A percentile compares a stretch with the other conserved stretches of the same genome.
phyloP scores from a whole-genome alignment of 805 yeast species.

The Naumovozyma baii region DNA sequence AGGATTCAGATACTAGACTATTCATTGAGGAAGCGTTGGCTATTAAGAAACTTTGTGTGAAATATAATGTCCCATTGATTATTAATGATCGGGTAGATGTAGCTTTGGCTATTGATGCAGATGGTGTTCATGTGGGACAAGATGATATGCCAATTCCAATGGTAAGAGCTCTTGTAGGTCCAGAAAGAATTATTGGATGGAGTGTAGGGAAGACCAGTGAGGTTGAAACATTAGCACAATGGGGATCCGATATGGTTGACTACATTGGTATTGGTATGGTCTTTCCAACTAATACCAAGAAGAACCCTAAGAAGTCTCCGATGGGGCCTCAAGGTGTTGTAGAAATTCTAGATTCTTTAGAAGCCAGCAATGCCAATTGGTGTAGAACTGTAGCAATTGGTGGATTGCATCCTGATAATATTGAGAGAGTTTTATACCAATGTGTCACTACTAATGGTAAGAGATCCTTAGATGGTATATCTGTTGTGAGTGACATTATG shows the following conservation, averaged over 20 bases:
- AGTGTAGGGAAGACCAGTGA: conserved; percentile 57
- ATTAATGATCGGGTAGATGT: conserved; percentile 85
- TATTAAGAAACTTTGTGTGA: conserved; percentile 53
- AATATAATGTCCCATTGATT: conserved; percentile 59
- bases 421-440: conserved; percentile 46
- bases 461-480: conserved; percentile 62
- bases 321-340: conserved; percentile 66
- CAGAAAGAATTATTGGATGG: conserved; percentile 69
- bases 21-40: conserved; percentile 53
- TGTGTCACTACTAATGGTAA: conserved; percentile 36
- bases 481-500: conserved; percentile 82
- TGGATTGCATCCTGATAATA: conserved; percentile 59
- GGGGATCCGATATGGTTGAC: conserved; percentile 41
- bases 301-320: conserved; percentile 40
- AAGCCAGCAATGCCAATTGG: conserved; percentile 25
- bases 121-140: conserved; percentile 90
- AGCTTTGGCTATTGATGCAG: conserved; percentile 82
- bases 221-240: conserved; percentile 23
- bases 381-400: conserved; percentile 71
- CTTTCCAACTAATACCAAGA: conserved; percentile 66
- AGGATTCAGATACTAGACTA: conserved; percentile 53
- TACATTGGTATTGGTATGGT: conserved; percentile 82
- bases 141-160: conserved; percentile 57
- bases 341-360: conserved; percentile 40
- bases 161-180: conserved; percentile 60